Percentiles rank a stretch among this genome's conserved stretches.
phyloP scores from a whole-genome alignment of 2,329 filamentous ascomycete genomes.

The Aspergillus neoniger region DNA sequence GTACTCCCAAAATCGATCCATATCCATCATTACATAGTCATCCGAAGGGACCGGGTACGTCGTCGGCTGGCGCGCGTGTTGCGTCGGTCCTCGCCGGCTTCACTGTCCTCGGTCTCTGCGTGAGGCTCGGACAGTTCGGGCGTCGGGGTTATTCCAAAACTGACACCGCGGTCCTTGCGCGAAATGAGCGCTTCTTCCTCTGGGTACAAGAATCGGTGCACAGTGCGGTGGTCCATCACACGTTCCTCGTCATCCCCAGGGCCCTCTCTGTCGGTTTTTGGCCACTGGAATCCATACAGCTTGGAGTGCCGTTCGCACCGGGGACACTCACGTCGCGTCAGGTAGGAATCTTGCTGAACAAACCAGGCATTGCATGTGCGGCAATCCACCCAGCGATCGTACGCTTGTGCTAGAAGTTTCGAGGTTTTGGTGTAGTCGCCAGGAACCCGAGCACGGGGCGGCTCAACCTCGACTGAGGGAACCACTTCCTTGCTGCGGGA shows the following conservation, averaged over 20 bases:
- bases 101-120: constrained; percentile 43
- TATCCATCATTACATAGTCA: constrained; percentile 36
- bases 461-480: constrained; percentile 42
- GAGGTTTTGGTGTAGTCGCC: constrained; percentile 84
- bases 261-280: constrained; percentile 84
- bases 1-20: constrained; percentile 3
- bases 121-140: constrained; percentile 41
- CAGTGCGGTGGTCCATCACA: constrained; percentile 79
- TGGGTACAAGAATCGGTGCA: constrained; percentile 78
- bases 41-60: constrained; percentile 35
- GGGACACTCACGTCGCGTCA: constrained; percentile 81
- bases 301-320: constrained; percentile 95
- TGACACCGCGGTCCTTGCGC: constrained; percentile 41
- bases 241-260: constrained; percentile 68
- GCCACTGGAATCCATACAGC: constrained; percentile 92
- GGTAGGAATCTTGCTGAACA: constrained; percentile 85
- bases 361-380: constrained; percentile 80
- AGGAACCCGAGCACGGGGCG: constrained; percentile 54
- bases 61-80: constrained; percentile 39
- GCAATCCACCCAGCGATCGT: constrained; percentile 85
- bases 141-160: constrained; percentile 39
- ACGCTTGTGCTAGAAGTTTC: constrained; percentile 71
- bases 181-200: constrained; percentile 61
- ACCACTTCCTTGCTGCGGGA: constrained; percentile 33
- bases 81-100: constrained; percentile 36